A percentile compares a stretch with the other conserved stretches of the same genome.
Evolutionary conservation across 2,329 filamentous ascomycete species (phyloP).

Genomic region (Phialemoniopsis sp.): DNA sequence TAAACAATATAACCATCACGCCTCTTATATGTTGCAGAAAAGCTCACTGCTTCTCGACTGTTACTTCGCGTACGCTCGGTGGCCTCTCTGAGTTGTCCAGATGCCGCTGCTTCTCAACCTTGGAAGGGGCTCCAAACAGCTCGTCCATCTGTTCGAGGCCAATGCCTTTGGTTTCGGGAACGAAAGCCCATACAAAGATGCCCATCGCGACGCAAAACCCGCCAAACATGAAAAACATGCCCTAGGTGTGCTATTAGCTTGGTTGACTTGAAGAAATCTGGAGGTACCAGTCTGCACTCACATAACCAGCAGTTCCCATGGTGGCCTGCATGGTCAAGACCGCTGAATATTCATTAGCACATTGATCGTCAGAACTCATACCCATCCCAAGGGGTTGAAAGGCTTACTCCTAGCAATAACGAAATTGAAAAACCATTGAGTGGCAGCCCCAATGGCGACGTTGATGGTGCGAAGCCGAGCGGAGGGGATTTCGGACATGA

Average conservation of each 20-base stretch:
- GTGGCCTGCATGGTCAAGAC: background rate
- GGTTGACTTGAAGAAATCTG: accelerated
- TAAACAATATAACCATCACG: no score
- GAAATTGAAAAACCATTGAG: slow-evolving; percentile 56
- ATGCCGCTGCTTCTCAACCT: no score
- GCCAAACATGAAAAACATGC: slow-evolving; percentile 53
- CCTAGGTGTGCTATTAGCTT: slow-evolving; percentile 14
- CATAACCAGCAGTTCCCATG: background rate
- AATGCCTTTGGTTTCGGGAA: slow-evolving; percentile 49
- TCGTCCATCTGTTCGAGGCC: slow-evolving; percentile 49
- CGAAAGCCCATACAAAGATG: slow-evolving; percentile 43
- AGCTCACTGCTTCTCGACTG: no score
- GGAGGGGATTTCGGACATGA: slow-evolving; percentile 53
- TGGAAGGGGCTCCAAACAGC: no score
- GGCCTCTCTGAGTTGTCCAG: no score
- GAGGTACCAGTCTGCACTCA: no score
- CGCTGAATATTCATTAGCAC: background rate
- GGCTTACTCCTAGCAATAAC: no score
- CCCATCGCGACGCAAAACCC: slow-evolving; percentile 42
- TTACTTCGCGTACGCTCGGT: no score
- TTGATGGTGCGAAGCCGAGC: slow-evolving; percentile 49
- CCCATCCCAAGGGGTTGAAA: no score
- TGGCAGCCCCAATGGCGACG: slow-evolving; percentile 43
- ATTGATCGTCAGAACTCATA: no score
- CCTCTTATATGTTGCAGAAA: no score